Conservation (phyloP, 441 rosid genomes). For the Pelargonium myrrhifolium region DNA sequence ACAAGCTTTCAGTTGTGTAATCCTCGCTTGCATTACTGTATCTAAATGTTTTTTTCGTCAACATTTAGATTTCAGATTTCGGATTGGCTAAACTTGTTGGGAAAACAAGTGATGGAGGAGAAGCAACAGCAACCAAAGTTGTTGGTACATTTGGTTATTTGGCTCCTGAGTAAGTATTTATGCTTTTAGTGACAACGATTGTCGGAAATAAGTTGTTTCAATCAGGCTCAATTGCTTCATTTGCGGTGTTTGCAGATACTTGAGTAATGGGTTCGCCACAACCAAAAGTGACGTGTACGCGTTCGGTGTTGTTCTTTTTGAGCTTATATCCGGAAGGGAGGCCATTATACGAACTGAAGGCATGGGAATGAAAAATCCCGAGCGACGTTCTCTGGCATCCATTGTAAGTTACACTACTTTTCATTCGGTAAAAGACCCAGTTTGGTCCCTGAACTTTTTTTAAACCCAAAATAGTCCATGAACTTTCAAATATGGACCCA, state of each 20-base stretch:
- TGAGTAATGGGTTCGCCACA: constrained; percentile 83
- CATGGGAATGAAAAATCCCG: constrained; percentile 46
- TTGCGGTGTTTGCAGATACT: constrained; percentile 44
- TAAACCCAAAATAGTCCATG: no score
- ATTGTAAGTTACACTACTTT: constrained; percentile 50
- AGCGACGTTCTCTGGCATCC: constrained; percentile 79
- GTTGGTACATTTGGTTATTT: constrained; percentile 95
- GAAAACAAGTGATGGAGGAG: constrained; percentile 60
- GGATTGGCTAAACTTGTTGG: constrained; percentile 90
- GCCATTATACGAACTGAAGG: constrained; percentile 72
- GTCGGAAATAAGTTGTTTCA: constrained; percentile 8
- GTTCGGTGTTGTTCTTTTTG: constrained; percentile 90
- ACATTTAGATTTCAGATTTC: constrained; percentile 80
- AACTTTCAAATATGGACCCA: no score
- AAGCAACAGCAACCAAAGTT: constrained; percentile 77
- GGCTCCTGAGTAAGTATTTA: constrained; percentile 78
- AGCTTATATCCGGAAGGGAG: constrained; percentile 79
- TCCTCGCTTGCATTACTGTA: neutral
- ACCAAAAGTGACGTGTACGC: constrained; percentile 94
- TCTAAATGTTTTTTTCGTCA: constrained; percentile 8
- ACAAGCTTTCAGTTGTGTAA: constrained; percentile 3
- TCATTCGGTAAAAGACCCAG: no score
- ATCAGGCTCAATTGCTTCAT: constrained; percentile 3
- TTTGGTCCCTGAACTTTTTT: no score
- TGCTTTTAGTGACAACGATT: constrained; percentile 10